Evolutionary conservation across 805 yeast species (phyloP).

Genomic region (Ascoidea rubescens): DNA sequence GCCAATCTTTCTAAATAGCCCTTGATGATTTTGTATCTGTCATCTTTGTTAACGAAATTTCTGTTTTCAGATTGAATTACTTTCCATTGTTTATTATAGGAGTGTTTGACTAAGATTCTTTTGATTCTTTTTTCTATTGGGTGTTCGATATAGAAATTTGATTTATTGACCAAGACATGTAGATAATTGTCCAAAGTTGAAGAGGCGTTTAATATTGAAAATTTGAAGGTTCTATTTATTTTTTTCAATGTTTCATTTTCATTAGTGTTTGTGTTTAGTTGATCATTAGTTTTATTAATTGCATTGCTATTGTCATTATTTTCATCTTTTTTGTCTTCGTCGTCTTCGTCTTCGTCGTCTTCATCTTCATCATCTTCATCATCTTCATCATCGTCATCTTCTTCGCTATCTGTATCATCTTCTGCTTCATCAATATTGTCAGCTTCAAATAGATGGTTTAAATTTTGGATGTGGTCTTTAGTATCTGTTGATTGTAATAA

Average conservation of each 20-base stretch:
- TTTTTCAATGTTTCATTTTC: conserved; percentile 13
- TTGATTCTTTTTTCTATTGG: conserved; percentile 17
- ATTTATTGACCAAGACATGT: conserved; percentile 20
- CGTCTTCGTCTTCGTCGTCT: conserved; percentile 12
- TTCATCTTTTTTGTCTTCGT: conserved; percentile 10
- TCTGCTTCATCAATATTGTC: conserved; percentile 20
- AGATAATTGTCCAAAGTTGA: conserved; percentile 12
- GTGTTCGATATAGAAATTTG: conserved; percentile 31
- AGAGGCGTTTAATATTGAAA: neutral
- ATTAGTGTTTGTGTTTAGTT: neutral
- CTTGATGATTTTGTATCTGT: conserved; percentile 22
- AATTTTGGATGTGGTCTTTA: conserved; percentile 11
- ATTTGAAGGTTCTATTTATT: too few species aligned
- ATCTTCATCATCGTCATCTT: conserved; percentile 13
- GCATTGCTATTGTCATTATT: neutral
- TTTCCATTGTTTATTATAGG: neutral
- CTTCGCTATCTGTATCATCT: conserved; percentile 19
- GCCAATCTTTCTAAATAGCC: conserved; percentile 27
- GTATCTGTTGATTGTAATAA: neutral
- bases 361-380: conserved; percentile 16
- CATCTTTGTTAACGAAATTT: conserved; percentile 14
- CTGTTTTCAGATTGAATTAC: conserved; percentile 18
- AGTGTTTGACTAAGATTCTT: conserved; percentile 1
- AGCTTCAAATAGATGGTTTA: conserved; percentile 11
- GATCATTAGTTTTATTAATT: too few species aligned